These are phyloP conservation scores for Priceomyces haplophilus DNA, from an alignment of 805 yeast genomes.

Conservation along the genomic window DNA sequence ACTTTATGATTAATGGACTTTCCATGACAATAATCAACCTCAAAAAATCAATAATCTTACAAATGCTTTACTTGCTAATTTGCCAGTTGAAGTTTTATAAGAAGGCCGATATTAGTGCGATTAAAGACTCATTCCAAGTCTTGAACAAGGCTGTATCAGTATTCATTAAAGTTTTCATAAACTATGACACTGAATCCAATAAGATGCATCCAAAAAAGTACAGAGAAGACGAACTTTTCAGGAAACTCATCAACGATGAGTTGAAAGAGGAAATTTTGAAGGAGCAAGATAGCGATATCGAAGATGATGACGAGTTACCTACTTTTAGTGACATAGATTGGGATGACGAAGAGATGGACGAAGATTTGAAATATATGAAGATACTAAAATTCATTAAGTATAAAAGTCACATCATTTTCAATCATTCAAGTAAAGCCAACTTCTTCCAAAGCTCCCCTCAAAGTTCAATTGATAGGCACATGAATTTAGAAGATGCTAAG, in stretches of 20 bases:
- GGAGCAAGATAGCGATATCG: constrained; percentile 31
- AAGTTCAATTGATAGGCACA: constrained; percentile 7
- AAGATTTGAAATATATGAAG: constrained; percentile 42
- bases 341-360: constrained; percentile 49
- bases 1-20: constrained; percentile 40
- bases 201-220: constrained; percentile 18
- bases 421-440: constrained; percentile 1
- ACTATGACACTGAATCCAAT: constrained; percentile 28
- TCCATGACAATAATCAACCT: constrained; percentile 43
- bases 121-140: constrained; percentile 18
- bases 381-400: constrained; percentile 41
- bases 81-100: constrained; percentile 38
- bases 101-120: constrained; percentile 16
- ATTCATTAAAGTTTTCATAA: constrained; percentile 36
- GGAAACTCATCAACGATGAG: constrained; percentile 38
- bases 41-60: constrained; percentile 40
- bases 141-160: constrained; percentile 27
- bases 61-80: constrained; percentile 41
- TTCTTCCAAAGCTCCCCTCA: constrained; percentile 1
- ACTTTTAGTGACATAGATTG: constrained; percentile 35
- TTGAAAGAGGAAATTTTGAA: constrained; percentile 35
- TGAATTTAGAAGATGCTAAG: not conserved
- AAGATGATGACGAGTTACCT: constrained; percentile 21
- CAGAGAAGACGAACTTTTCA: constrained; percentile 36
- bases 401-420: constrained; percentile 21